Conservation (phyloP, 495 filamentous ascomycete genomes). For the Umbilicaria muhlenbergii region DNA sequence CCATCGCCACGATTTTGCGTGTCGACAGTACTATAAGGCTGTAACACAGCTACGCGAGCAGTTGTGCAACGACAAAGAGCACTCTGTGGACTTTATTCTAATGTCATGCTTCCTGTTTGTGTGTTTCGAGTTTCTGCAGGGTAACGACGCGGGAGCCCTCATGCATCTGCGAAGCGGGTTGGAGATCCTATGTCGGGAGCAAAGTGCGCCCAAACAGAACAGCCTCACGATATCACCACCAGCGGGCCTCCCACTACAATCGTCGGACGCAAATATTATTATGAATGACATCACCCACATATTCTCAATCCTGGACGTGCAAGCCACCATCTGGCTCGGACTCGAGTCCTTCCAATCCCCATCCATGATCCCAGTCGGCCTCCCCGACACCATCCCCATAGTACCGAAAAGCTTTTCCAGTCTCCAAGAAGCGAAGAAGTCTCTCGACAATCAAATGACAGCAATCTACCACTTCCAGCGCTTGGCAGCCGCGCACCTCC, state of each 20-base stretch:
- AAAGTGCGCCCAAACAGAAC: background rate
- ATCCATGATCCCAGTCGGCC: too few species aligned
- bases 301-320: conserved; percentile 5
- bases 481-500: background rate
- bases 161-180: conserved; percentile 8
- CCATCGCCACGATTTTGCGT: conserved; percentile 7
- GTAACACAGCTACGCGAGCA: conserved; percentile 5
- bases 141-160: conserved; percentile 11
- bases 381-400: too few species aligned
- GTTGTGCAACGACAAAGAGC: conserved; percentile 4
- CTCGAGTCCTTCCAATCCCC: conserved; percentile 1
- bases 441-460: background rate
- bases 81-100: conserved; percentile 24
- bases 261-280: background rate
- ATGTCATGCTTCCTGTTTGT: conserved; percentile 39
- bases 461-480: background rate
- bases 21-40: conserved; percentile 8
- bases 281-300: conserved; percentile 1
- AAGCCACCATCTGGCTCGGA: conserved; percentile 9
- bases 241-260: background rate
- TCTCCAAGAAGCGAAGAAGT: too few species aligned
- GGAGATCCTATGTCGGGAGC: conserved; percentile 4
- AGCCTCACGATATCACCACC: background rate
- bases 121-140: conserved; percentile 37
- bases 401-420: too few species aligned